Base-by-base conservation (phyloP, 225 moss, liverwort and hornwort species). In the Pseudisothecium myosuroides region DNA sequence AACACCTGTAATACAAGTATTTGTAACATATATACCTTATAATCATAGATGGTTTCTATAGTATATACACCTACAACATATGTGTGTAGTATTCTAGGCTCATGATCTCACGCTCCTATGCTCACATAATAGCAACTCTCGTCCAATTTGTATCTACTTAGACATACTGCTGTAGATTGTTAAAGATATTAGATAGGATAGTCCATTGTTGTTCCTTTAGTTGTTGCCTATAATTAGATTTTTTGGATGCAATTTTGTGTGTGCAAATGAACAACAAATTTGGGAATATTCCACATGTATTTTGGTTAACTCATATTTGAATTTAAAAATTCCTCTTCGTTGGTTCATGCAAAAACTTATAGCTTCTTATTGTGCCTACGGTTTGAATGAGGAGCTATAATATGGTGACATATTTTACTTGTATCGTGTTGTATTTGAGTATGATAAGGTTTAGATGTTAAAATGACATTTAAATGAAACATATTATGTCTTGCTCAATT, bases 311-410 rank as follows among this genome's bases (percentile, higher is more conserved):
- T 37, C 5, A 67, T 67, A 37, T 67, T 37, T 67, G 1, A 67
- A 67, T 65, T 36, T 3, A 11, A 37, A 41, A 26, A 41, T 41
- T 41, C 71, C 41, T 71, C 9, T 26, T 71, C 26, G 0, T 8
- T 71, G 71, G 5, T 26, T 71, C 15, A 26, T 14, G 1, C 3
- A 26, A 41, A 39, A 71, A 71, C 8, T 26, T 26, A 26, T 26
- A 20, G 6, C 12, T n/a, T 10, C 12, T 5, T 26, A 71, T 26
- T 26, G 14, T 9, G 1, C 8, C 14, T 0, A 41, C 4, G 3
- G 13, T 13, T 23, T 1, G 7, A 2, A 68, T 23, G 13, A n/a
- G 0, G 23, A 69, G 4, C 4, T 39, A 7, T 24, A 69, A 24
- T 69, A 39, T 39, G 8, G 71, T 7, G 1, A 66, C 6, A 67